Evolutionary conservation across 805 yeast genomes (phyloP).

Genomic region (Candida ovalis): DNA sequence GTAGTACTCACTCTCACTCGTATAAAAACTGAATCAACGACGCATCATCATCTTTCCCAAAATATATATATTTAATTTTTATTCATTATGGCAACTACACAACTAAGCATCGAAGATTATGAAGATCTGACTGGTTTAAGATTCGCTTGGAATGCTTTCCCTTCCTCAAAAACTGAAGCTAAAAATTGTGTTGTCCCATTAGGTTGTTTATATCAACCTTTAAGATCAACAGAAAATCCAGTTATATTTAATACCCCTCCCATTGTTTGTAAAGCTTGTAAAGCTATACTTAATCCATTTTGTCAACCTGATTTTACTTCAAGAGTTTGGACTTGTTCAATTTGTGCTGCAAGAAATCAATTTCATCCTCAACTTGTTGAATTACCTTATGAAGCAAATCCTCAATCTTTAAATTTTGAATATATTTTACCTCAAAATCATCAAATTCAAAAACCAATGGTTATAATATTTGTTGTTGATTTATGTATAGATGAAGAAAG

Average conservation of each 20-base stretch:
- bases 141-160: constrained; percentile 67
- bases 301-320: constrained; percentile 33
- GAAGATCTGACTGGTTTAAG: constrained; percentile 77
- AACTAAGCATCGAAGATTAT: constrained; percentile 38
- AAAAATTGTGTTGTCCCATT: constrained; percentile 51
- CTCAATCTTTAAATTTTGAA: constrained; percentile 48
- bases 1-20: no score
- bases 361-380: constrained; percentile 26
- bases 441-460: constrained; percentile 34
- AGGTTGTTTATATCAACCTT: constrained; percentile 57
- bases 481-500: constrained; percentile 52
- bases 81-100: not conserved
- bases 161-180: constrained; percentile 51
- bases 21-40: no score
- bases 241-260: constrained; percentile 37
- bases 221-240: constrained; percentile 41
- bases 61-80: not conserved
- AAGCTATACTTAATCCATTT: constrained; percentile 51
- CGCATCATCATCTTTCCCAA: not conserved
- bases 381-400: constrained; percentile 36
- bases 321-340: constrained; percentile 50
- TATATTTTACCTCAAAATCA: constrained; percentile 33
- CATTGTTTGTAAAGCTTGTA: constrained; percentile 51
- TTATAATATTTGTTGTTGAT: constrained; percentile 55
- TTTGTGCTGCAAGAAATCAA: constrained; percentile 48